Evolutionary conservation across 495 filamentous ascomycete species (phyloP).

Genomic region (Xylaria longipes): DNA sequence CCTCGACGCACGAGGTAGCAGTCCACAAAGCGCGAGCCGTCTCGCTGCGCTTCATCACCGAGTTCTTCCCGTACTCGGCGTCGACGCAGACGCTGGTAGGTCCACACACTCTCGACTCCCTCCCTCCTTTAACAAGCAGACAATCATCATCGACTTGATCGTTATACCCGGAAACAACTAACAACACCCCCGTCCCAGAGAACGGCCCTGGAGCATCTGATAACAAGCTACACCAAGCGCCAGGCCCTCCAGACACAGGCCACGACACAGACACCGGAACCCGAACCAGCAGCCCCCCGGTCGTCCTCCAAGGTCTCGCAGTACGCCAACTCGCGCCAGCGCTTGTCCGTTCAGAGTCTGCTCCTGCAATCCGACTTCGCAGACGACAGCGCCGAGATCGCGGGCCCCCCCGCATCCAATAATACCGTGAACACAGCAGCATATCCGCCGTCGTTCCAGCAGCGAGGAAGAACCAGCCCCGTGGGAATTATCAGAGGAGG

Average conservation of each 20-base stretch:
- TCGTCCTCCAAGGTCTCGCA: conserved; percentile 35
- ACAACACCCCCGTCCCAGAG: conserved; percentile 21
- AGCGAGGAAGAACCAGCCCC: not conserved
- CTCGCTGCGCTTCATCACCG: conserved; percentile 34
- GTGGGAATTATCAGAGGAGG: not conserved
- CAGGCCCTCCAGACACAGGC: conserved; percentile 31
- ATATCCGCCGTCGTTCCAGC: not conserved
- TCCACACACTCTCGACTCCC: not conserved
- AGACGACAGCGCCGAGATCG: conserved; percentile 39
- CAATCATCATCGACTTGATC: not conserved
- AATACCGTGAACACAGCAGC: not conserved
- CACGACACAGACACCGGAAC: conserved; percentile 21
- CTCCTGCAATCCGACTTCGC: conserved; percentile 39
- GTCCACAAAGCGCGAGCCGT: conserved; percentile 32
- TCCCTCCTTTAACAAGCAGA: not conserved
- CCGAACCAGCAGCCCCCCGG: conserved; percentile 27
- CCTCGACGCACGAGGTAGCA: conserved; percentile 30
- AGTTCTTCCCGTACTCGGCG: conserved; percentile 35
- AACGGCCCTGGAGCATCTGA: conserved; percentile 33
- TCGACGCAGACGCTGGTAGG: conserved; percentile 35
- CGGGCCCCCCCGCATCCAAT: not conserved
- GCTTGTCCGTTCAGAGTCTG: conserved; percentile 38
- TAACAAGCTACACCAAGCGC: conserved; percentile 35
- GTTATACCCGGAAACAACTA: not conserved
- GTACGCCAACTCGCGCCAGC: conserved; percentile 37